phyloP scores from a whole-genome alignment of 768 basidiomycete genomes.

The Leccinum ochraceum region DNA sequence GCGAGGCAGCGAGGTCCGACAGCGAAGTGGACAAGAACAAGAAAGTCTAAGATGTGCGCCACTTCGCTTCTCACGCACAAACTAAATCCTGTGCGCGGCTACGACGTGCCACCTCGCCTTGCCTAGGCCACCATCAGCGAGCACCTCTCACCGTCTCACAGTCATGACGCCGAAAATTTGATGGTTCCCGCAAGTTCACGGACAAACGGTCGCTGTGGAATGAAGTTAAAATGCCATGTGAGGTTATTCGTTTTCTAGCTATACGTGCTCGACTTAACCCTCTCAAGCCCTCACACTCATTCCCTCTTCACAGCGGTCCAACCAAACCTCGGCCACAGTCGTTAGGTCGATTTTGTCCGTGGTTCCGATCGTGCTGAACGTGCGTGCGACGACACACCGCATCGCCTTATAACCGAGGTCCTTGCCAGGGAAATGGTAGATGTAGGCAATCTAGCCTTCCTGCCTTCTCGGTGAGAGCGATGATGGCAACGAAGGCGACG shows the following conservation, averaged over 20 bases:
- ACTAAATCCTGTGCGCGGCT: too few species aligned
- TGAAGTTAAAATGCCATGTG: conserved; percentile 78
- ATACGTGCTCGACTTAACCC: conserved; percentile 5
- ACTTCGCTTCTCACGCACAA: too few species aligned
- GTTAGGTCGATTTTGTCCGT: conserved; percentile 72
- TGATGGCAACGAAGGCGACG: too few species aligned
- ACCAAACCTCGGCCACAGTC: conserved; percentile 61
- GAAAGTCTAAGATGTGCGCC: too few species aligned
- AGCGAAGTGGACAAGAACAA: too few species aligned
- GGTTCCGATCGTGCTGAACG: conserved; percentile 61
- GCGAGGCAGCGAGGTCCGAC: too few species aligned
- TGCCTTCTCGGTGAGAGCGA: too few species aligned
- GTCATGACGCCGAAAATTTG: conserved; percentile 16
- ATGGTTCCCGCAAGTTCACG: conserved; percentile 31
- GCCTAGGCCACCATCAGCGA: conserved; percentile 22
- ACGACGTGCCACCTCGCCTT: too few species aligned
- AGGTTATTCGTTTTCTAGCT: conserved; percentile 42
- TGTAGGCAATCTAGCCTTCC: too few species aligned
- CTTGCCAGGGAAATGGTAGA: too few species aligned
- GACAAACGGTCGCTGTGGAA: conserved; percentile 85
- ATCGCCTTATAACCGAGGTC: conserved; percentile 14
- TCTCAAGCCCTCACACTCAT: conserved; percentile 73
- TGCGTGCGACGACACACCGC: conserved; percentile 42
- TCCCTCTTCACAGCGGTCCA: conserved; percentile 84
- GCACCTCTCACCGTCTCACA: conserved; percentile 32